Evolutionary conservation across 495 filamentous ascomycete genomes (phyloP).

Genomic region (Corynascus novoguineensis): DNA sequence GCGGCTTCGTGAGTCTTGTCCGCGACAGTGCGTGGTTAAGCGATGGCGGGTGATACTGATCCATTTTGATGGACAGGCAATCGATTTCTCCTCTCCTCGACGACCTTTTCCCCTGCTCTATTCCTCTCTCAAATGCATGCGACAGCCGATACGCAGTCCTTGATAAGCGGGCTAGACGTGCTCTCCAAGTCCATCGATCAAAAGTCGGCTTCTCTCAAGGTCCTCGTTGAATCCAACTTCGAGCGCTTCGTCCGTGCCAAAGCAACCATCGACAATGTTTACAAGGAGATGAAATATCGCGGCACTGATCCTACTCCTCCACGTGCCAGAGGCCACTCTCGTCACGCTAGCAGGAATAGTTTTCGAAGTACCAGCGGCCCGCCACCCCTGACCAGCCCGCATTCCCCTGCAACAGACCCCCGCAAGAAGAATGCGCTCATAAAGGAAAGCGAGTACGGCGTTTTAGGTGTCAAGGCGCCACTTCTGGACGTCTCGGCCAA

Average conservation of each 20-base stretch:
- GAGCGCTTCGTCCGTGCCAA: slow-evolving; percentile 96
- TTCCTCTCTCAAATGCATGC: slow-evolving; percentile 90
- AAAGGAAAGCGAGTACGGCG: slow-evolving; percentile 93
- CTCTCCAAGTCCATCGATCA: slow-evolving; percentile 89
- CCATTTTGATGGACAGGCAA: slow-evolving; percentile 51
- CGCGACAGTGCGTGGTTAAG: background rate
- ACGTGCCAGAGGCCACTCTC: slow-evolving; percentile 48
- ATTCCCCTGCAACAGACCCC: slow-evolving; percentile 38
- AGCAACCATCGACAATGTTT: slow-evolving; percentile 95
- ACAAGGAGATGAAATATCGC: slow-evolving; percentile 93
- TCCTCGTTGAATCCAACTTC: slow-evolving; percentile 94
- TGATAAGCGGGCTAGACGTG: slow-evolving; percentile 73
- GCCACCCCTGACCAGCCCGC: slow-evolving; percentile 28
- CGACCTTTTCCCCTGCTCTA: slow-evolving; percentile 85
- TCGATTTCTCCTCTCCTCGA: slow-evolving; percentile 89
- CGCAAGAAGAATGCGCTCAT: slow-evolving; percentile 81
- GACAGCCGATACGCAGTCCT: slow-evolving; percentile 68
- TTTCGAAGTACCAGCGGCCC: slow-evolving; percentile 55
- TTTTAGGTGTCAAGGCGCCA: slow-evolving; percentile 80
- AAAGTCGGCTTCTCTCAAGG: slow-evolving; percentile 91
- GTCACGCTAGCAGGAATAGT: slow-evolving; percentile 58
- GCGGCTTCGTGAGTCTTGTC: slow-evolving; percentile 56
- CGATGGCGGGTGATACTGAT: background rate
- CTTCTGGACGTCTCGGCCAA: slow-evolving; percentile 84
- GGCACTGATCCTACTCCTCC: slow-evolving; percentile 58